Conservation (phyloP, 2,329 filamentous ascomycete genomes). For the Pleomassaria siparia region DNA sequence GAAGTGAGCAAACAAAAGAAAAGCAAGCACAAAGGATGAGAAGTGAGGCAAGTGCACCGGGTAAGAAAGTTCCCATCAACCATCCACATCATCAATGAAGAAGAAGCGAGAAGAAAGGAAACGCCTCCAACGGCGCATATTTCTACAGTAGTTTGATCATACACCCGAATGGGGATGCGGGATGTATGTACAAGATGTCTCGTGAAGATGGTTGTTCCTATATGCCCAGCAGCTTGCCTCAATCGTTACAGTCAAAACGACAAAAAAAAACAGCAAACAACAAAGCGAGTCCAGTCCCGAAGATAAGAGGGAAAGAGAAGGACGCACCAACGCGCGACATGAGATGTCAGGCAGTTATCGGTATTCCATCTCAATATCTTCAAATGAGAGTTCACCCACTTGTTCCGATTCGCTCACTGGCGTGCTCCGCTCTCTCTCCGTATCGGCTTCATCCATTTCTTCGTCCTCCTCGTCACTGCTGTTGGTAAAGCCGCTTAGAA, state of each 20-base stretch:
- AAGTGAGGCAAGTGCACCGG: not conserved
- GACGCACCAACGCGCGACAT: conserved; percentile 43
- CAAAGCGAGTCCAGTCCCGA: conserved; percentile 10
- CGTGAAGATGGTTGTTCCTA: conserved; percentile 1
- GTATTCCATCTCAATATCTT: conserved; percentile 63
- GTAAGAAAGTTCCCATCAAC: not conserved
- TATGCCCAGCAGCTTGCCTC: conserved; percentile 12
- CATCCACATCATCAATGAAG: not conserved
- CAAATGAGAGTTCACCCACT: conserved; percentile 67
- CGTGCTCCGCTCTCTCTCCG: conserved; percentile 58
- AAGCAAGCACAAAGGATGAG: no score
- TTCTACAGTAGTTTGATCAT: conserved; percentile 2
- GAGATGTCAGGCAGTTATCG: conserved; percentile 48
- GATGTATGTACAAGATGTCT: not conserved
- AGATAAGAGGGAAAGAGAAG: conserved; percentile 24
- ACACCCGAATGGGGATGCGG: not conserved
- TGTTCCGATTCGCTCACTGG: conserved; percentile 60
- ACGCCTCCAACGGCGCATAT: conserved; percentile 1
- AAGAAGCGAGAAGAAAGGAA: conserved; percentile 4
- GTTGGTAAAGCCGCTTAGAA: conserved; percentile 89
- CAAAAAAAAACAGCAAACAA: conserved; percentile 7
- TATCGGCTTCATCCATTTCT: conserved; percentile 83
- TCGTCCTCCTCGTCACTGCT: conserved; percentile 96
- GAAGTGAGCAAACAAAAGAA: no score
- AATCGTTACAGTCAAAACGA: conserved; percentile 9